Evolutionary conservation across 192 early-diverging fungal genomes (phyloP), one percentile per base, ranked within the genome.

Genomic region (Spizellomyces punctatus): DNA sequence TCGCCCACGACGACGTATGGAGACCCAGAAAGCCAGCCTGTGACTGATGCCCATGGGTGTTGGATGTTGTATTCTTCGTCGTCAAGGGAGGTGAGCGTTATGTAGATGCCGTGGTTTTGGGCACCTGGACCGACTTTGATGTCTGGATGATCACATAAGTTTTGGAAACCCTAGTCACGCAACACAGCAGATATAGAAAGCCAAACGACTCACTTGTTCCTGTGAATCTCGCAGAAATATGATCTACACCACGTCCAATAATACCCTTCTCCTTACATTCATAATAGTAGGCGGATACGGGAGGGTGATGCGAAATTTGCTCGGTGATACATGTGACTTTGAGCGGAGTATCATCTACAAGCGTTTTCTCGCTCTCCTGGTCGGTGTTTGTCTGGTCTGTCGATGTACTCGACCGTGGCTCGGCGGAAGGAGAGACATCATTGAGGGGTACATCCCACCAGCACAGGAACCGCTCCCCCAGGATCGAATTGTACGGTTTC

Each of bases 241-340:
- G 91, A 79, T 91, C 90, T 47, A 91, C 77, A 8, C 91, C 91
- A 0, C 76, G 75, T 2, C 85, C 88, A 41, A 84, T 78, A 42
- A 90, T 85, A 12, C 69, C 76, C n/a, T 80, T 82, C 64, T 88
- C 85, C 46, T 71, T 71, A 78, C 88, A 90, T 42, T 81, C 80
- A 72, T 90, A 90, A 63, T 84, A 60, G 61, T 84, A 89, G 19
- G 90, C 90, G 0, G 92, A 94, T 56, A 96, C 89, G 4, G 96
- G 94, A 57, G 96, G 96, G 73, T 96, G 94, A 80, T 98, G 96
- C 46, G 92, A 92, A 9, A 95, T 91, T 78, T 98, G 96, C 79
- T 98, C 96, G 16, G 92, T 86, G 8, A 96, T 60, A 45, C 68
- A 69, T 16, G 68, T 60, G 3, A 69, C 68, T 46, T 46, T 60